Conservation (phyloP, 306 rosid genomes). For the Begonia peltatifolia region DNA sequence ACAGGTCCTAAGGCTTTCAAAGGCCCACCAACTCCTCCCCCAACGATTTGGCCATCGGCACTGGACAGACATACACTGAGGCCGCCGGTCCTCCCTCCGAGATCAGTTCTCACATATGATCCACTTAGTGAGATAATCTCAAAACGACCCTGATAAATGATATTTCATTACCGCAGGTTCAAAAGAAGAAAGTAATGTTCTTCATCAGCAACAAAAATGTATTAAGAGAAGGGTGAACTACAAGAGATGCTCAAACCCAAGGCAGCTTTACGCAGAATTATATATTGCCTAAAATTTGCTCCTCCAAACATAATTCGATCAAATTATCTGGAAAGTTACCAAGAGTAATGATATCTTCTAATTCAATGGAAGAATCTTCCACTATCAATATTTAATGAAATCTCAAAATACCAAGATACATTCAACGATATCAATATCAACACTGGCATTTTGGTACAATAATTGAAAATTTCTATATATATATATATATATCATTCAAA, state of each 20-base stretch:
- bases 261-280: no score
- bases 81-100: constrained; percentile 64
- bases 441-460: no score
- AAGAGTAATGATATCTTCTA: neutral
- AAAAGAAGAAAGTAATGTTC: no score
- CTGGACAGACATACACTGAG: constrained; percentile 76
- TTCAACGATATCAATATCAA: no score
- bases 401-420: neutral
- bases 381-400: neutral
- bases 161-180: no score
- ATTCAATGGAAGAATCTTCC: neutral
- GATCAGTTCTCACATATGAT: constrained; percentile 69
- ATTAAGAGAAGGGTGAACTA: neutral
- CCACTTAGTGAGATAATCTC: constrained; percentile 86
- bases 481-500: neutral
- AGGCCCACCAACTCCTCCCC: constrained; percentile 97
- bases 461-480: neutral
- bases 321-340: neutral
- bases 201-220: neutral
- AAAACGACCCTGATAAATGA: constrained; percentile 57
- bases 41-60: constrained; percentile 81
- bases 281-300: no score
- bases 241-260: neutral
- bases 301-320: neutral
- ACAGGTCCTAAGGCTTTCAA: constrained; percentile 89